Base-by-base conservation (phyloP, 2,329 filamentous ascomycete species). In the Periconia sp. region DNA sequence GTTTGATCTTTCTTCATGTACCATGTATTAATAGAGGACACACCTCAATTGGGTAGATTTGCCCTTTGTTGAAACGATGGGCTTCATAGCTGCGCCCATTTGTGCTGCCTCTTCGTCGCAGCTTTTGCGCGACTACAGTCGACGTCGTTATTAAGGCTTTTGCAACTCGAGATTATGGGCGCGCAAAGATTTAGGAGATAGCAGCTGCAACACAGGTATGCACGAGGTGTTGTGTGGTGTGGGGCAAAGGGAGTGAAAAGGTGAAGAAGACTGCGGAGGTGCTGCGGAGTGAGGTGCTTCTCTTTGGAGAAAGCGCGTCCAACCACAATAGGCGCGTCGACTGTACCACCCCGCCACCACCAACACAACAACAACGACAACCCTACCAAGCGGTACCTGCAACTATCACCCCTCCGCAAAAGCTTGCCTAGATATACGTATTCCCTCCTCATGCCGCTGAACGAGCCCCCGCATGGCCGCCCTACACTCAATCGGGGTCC, bases 401-500 rank as follows among this genome's bases (percentile, higher is more conserved):
- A 45, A 41, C 55, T 49, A 54, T 57, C 50, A 43, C 49, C 30
- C 53, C 49, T 48, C 49, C 42, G 17, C 44, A 54, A 37, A n/a
- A 13, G 33, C 15, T 11, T n/a, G 33, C 33, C 11, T 11, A 37
- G 11, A 37, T n/a, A 37, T 37, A 37, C 23, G 33, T n/a, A 37
- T 43, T 37, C 49, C 42, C 51, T 60, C 64, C 62, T 62, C 64
- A 74, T 74, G 71, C 68, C 64, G 62, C 65, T 49, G 53, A 55
- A 52, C 58, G 50, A 58, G 57, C 54, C 49, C 62, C 58, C 54
- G 57, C 55, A 99, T 99, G 95, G 93, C 93, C 64, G 87, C 89
- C 71, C 85, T 97, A 76, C 90, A 86, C 74, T 97, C 93, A 60
- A 84, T 97, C 68, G 94, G 94, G 74, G 82, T 96, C 69, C 93